These are phyloP conservation scores for Penicillium dipodomyicola DNA, from an alignment of 495 filamentous ascomycete genomes.

Conservation along the genomic window DNA sequence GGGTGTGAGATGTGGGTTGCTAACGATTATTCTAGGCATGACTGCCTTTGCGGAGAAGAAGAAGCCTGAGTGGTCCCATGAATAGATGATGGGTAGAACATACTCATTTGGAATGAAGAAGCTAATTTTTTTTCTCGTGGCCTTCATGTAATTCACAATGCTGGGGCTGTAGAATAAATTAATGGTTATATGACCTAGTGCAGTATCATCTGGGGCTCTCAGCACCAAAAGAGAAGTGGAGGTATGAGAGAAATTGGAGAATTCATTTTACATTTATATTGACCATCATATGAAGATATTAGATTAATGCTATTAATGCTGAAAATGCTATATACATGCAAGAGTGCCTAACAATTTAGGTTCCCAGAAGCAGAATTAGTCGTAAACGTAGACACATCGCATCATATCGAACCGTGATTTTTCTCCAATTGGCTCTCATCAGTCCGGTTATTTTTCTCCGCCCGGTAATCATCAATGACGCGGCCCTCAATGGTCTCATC, in stretches of 20 bases:
- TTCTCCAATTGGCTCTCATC: conserved; percentile 34
- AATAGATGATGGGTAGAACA: conserved; percentile 46
- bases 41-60: conserved; percentile 91
- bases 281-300: background rate
- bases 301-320: conserved; percentile 5
- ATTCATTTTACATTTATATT: background rate
- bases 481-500: conserved; percentile 54
- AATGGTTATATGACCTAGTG: background rate
- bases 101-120: background rate
- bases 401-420: conserved; percentile 24
- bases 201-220: background rate
- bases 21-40: conserved; percentile 60
- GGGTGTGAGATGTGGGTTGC: background rate
- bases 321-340: conserved; percentile 7
- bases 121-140: conserved; percentile 1
- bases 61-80: conserved; percentile 86
- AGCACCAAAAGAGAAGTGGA: background rate
- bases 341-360: background rate
- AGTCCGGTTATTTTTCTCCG: conserved; percentile 27
- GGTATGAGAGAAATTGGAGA: background rate
- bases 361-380: conserved; percentile 1
- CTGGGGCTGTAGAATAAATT: background rate
- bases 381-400: conserved; percentile 20
- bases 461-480: conserved; percentile 49
- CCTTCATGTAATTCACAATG: conserved; percentile 1